A percentile compares a stretch with the other conserved stretches of the same genome.
phyloP scores from a whole-genome alignment of 176 grass and related monocot genomes.

The Elymus sibiricus region DNA sequence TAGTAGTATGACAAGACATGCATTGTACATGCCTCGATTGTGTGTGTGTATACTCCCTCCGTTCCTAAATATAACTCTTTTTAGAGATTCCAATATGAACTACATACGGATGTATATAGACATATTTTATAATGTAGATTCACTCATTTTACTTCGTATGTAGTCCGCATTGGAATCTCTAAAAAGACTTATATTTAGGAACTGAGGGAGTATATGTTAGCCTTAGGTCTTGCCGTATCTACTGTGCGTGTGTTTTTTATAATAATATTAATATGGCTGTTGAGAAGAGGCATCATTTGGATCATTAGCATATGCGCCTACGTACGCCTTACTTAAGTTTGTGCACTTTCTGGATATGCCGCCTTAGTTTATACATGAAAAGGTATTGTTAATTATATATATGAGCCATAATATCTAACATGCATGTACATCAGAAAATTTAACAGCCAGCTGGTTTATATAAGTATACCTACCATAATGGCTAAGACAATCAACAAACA shows the following conservation, averaged over 20 bases:
- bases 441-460: neutral
- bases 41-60: too few relatives aligned
- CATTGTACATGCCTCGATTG: constrained; percentile 11
- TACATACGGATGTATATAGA: too few relatives aligned
- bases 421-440: neutral
- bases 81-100: too few relatives aligned
- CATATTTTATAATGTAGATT: too few relatives aligned
- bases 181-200: too few relatives aligned
- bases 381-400: neutral
- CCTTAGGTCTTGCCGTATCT: constrained; percentile 1
- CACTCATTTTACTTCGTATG: too few relatives aligned
- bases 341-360: neutral
- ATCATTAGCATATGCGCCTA: constrained; percentile 32
- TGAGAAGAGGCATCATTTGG: constrained; percentile 37
- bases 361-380: neutral
- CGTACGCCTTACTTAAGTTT: neutral
- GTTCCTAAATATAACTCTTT: too few relatives aligned
- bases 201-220: too few relatives aligned
- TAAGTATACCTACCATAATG: neutral
- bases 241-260: neutral
- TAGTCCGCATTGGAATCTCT: too few relatives aligned
- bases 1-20: constrained; percentile 18
- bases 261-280: constrained; percentile 32
- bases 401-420: neutral
- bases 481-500: neutral